Conservation (phyloP, 2,329 filamentous ascomycete genomes). For the Raffaelea ambrosiae region DNA sequence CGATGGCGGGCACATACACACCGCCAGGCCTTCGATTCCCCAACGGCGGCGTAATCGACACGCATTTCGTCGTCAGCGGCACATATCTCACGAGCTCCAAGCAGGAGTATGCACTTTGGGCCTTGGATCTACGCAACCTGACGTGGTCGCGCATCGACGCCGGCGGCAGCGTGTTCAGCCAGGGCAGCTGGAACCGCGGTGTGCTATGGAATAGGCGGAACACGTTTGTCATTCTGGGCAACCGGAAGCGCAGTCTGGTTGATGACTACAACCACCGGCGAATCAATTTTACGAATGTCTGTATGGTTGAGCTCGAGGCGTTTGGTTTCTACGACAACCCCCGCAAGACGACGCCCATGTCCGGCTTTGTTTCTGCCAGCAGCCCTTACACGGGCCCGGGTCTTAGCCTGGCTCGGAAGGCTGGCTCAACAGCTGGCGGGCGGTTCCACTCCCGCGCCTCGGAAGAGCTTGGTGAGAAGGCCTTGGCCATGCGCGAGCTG, state of each 20-base stretch:
- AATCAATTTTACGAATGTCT: conserved; percentile 95
- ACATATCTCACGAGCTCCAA: conserved; percentile 97
- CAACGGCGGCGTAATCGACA: conserved; percentile 91
- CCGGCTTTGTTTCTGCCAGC: conserved; percentile 78
- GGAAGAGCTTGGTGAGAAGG: conserved; percentile 76
- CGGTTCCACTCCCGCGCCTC: conserved; percentile 68
- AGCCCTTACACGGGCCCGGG: conserved; percentile 52
- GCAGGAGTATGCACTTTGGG: conserved; percentile 97
- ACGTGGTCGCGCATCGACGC: conserved; percentile 96
- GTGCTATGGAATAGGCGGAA: conserved; percentile 90
- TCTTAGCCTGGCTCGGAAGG: conserved; percentile 49
- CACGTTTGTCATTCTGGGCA: conserved; percentile 90
- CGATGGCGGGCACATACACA: conserved; percentile 79
- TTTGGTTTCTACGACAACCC: conserved; percentile 98
- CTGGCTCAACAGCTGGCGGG: conserved; percentile 63
- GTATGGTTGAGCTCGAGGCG: conserved; percentile 92
- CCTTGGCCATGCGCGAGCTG: conserved; percentile 71
- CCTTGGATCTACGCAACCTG: conserved; percentile 76
- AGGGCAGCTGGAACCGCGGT: conserved; percentile 96
- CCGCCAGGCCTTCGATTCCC: conserved; percentile 91
- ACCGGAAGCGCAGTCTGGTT: conserved; percentile 84
- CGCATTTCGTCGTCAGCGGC: conserved; percentile 93
- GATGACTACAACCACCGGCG: conserved; percentile 97
- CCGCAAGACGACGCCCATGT: conserved; percentile 66
- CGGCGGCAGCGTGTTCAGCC: conserved; percentile 85